These are phyloP conservation scores for Saccharomycopsis guyanensis DNA, from an alignment of 805 yeast genomes.

Conservation along the genomic window DNA sequence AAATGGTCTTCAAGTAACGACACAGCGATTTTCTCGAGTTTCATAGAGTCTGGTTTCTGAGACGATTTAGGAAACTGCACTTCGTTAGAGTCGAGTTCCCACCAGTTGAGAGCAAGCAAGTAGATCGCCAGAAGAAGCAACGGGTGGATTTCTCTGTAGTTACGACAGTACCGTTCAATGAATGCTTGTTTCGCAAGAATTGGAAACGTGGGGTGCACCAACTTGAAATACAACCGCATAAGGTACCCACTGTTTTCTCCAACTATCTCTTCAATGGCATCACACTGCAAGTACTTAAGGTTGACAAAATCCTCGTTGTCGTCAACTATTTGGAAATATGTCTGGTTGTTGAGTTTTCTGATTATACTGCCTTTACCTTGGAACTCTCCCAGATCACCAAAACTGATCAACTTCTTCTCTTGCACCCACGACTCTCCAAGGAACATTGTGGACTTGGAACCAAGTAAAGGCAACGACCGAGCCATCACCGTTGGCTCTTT, in stretches of 20 bases:
- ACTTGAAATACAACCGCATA: conserved; percentile 24
- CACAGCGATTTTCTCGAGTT: conserved; percentile 25
- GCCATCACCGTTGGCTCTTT: conserved; percentile 27
- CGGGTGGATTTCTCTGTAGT: conserved; percentile 28
- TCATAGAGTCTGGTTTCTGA: conserved; percentile 23
- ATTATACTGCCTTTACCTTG: conserved; percentile 16
- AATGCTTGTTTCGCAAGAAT: conserved; percentile 25
- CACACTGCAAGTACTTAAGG: conserved; percentile 25
- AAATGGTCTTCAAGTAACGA: conserved; percentile 26
- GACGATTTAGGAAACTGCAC: conserved; percentile 6
- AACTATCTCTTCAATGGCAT: conserved; percentile 26
- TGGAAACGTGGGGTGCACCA: conserved; percentile 27
- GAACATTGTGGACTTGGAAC: conserved; percentile 26
- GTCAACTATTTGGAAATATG: conserved; percentile 24
- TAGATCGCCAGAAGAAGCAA: conserved; percentile 25
- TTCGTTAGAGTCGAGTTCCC: conserved; percentile 21
- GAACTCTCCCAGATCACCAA: conserved; percentile 9
- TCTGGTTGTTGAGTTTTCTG: conserved; percentile 24
- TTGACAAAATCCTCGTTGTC: conserved; percentile 26
- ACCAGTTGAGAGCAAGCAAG: conserved; percentile 26
- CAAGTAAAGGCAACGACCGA: conserved; percentile 25
- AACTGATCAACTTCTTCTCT: conserved; percentile 24
- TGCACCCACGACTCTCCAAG: conserved; percentile 25
- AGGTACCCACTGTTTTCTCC: conserved; percentile 23
- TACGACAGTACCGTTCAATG: conserved; percentile 26